Percentiles rank a stretch among this genome's conserved stretches.
Evolutionary conservation across 2,329 filamentous ascomycete genomes (phyloP).

Genomic region (Phaeosphaeria sp.): DNA sequence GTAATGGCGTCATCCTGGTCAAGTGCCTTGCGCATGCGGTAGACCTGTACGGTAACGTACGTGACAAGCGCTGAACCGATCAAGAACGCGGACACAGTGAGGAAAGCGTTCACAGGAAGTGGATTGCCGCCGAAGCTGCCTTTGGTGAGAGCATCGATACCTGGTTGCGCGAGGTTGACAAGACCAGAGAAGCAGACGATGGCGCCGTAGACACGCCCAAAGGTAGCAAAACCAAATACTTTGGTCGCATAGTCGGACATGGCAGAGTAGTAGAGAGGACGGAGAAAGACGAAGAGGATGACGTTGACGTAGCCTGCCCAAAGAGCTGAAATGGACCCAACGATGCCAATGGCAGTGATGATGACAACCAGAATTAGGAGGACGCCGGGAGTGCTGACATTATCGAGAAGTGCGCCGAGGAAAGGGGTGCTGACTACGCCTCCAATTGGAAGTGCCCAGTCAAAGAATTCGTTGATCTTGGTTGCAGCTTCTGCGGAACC

Average conservation of each 20-base stretch:
- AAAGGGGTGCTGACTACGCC: constrained; percentile 83
- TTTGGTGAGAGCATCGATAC: constrained; percentile 78
- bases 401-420: constrained; percentile 79
- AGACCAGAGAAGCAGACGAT: constrained; percentile 85
- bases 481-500: constrained; percentile 65
- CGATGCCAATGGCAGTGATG: constrained; percentile 74
- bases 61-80: constrained; percentile 69
- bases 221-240: constrained; percentile 88
- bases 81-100: constrained; percentile 66
- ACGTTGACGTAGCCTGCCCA: constrained; percentile 79
- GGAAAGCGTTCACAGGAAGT: constrained; percentile 73
- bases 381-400: constrained; percentile 72
- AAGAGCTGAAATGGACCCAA: constrained; percentile 73
- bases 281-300: constrained; percentile 78
- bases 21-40: constrained; percentile 38
- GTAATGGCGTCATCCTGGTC: constrained; percentile 56
- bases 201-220: constrained; percentile 87
- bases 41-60: constrained; percentile 41
- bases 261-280: constrained; percentile 88
- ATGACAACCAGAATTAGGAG: constrained; percentile 71
- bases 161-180: constrained; percentile 81
- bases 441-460: constrained; percentile 79
- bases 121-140: constrained; percentile 73
- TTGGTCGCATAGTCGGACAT: constrained; percentile 89
- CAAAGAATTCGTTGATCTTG: constrained; percentile 80